Base-by-base conservation (phyloP, 1,139 yeast species). In the Yueomyces sp. region DNA sequence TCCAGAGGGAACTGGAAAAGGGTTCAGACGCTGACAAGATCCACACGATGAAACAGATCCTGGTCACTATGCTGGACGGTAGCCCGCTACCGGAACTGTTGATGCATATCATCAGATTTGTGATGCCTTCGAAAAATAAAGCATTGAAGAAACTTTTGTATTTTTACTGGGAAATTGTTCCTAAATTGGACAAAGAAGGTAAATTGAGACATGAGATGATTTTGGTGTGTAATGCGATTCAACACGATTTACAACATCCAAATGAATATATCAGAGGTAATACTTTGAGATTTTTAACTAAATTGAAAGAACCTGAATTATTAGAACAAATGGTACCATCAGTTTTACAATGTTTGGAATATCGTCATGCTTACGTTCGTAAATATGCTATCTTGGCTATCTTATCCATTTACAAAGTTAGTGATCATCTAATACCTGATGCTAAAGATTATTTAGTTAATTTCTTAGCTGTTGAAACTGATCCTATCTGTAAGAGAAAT, bases 181-280 rank as follows among this genome's bases (percentile, higher is more conserved):
- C 96, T 44, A 93, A 93, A 66, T 71, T 81, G 54, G 95, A 86
- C 55, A 72, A 75, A 40, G 81, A 81, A 42, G 98, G 98, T 4
- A 85, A 85, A 62, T 76, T 93, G 72, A 85, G 87, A 68, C 97
- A 89, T 64, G 99, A 93, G 67, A 91, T 93, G 97, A 91, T 93
- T 66, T 76, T 93, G 53, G 98, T 91, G 42, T 91, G 97, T 69
- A 93, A 93, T 63, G 96, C 97, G 44, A 86, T 93, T 57, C 95
- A 93, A 65, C 87, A 91, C 65, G 99, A 93, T 63, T 74, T 93
- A 54, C 96, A 89, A 65, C 98, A 93, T 66, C 96, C 98, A 42
- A 93, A 93, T 67, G 98, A 93, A 65, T 93, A 81, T 61, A 83
- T 93, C 50, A 77, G 98, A 56, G 99, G 98, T 54, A 86, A 87